These are phyloP conservation scores for Streptanthus diversifolius DNA, from an alignment of 345 rosid genomes.

Conservation along the genomic window DNA sequence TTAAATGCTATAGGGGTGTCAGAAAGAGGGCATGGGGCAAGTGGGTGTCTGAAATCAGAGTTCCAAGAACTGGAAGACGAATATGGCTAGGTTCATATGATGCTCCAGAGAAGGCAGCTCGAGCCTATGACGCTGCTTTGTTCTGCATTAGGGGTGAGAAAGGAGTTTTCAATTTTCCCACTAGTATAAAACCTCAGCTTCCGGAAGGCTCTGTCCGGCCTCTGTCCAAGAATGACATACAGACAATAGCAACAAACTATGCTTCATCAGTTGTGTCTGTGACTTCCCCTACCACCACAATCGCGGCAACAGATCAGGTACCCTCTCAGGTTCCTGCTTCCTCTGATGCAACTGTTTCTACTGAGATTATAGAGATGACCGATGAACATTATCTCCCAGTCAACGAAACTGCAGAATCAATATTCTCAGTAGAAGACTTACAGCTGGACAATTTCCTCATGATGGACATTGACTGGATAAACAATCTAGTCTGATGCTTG, in stretches of 20 bases:
- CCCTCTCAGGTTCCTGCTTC: constrained; percentile 22
- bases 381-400: constrained; percentile 27
- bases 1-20: constrained; percentile 41
- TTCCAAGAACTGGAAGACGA: constrained; percentile 41
- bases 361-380: constrained; percentile 21
- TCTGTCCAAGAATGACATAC: constrained; percentile 34
- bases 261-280: constrained; percentile 30
- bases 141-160: constrained; percentile 41
- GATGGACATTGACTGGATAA: constrained; percentile 41
- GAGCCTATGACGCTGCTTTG: constrained; percentile 48
- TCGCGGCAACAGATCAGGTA: constrained; percentile 16
- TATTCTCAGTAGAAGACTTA: constrained; percentile 32
- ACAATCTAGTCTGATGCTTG: constrained; percentile 30
- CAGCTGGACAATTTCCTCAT: constrained; percentile 40
- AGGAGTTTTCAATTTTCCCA: constrained; percentile 43
- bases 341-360: constrained; percentile 19
- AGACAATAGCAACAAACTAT: constrained; percentile 33
- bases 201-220: constrained; percentile 34
- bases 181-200: constrained; percentile 36
- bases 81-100: constrained; percentile 55
- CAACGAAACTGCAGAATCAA: constrained; percentile 5
- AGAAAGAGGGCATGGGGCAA: constrained; percentile 44
- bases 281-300: constrained; percentile 21
- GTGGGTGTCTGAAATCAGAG: constrained; percentile 47
- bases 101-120: constrained; percentile 47